Evolutionary conservation across 306 rosid species (phyloP), one percentile per base, ranked within the genome.

Genomic region (Medicago ruthenica): DNA sequence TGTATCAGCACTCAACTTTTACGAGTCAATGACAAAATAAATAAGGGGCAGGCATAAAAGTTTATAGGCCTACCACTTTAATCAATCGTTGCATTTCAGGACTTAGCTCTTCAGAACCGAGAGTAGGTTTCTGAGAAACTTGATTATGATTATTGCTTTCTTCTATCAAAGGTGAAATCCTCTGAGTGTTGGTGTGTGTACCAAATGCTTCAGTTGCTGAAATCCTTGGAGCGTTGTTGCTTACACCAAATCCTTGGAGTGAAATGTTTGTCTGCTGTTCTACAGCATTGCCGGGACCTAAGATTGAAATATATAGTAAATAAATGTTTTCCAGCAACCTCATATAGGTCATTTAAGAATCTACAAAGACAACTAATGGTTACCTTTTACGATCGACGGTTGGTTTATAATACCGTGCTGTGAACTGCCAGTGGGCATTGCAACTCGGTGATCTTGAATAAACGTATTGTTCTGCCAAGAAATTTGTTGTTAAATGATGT

Each of bases 1-100:
- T 47, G 62, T 4, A 59, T 55, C 22, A 39, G 67, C 39, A 61
- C 44, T 11, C 18, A 67, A 39, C 39, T 21, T 54, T 76, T 57
- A 67, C 36, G 58, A 34, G 50, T 41, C 39, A 55, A 31, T 42
- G 16, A 61, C 8, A 68, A 42, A 45, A 68, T 3, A 66, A 22
- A 53, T 36, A 63, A 37, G 79, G 61, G 27, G 59, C 8, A 67
- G 10, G 37, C 22, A 67, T 27, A 57, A 2, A 50, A 57, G 58
- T 76, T 74, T 20, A 8, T 48, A 63, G 71, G 57, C 85, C 39
- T 50, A 86, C 89, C 85, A 13, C 74, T 42, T 71, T 51, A 59
- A 83, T 16, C 20, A 83, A 54, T 40, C 8, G 58, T 59, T 83
- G 76, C 57, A 80, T 51, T 63, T 83, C 83, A 70, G 62, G 6